These are phyloP conservation scores for Krasilnikovozyma curviuscula DNA, from an alignment of 768 basidiomycete genomes.

Conservation along the genomic window DNA sequence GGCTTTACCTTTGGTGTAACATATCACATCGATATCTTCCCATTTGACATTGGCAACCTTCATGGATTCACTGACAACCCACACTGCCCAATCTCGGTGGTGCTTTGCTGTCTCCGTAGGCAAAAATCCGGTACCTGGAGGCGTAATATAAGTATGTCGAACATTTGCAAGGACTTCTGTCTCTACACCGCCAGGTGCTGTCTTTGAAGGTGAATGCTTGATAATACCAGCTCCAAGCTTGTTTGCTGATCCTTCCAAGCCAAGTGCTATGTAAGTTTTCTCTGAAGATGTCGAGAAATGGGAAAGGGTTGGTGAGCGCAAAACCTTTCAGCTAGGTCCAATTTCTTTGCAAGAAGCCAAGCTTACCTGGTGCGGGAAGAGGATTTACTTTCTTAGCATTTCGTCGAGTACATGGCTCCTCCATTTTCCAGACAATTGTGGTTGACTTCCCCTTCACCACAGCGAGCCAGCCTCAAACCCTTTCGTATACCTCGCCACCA, in stretches of 20 bases:
- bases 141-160: slow-evolving; percentile 96
- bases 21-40: slow-evolving; percentile 76
- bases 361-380: too few species aligned
- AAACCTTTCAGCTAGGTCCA: too few species aligned
- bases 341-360: too few species aligned
- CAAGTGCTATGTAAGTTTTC: slow-evolving; percentile 48
- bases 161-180: slow-evolving; percentile 61
- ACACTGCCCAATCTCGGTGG: slow-evolving; percentile 78
- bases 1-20: slow-evolving; percentile 74
- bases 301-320: too few species aligned
- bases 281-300: too few species aligned
- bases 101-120: slow-evolving; percentile 89
- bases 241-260: slow-evolving; percentile 94
- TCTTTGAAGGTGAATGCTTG: slow-evolving; percentile 41
- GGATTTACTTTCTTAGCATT: too few species aligned
- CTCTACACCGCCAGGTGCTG: too few species aligned
- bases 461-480: too few species aligned
- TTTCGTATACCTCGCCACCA: too few species aligned
- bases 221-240: slow-evolving; percentile 90
- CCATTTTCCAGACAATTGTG: too few species aligned
- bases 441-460: too few species aligned
- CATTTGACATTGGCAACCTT: slow-evolving; percentile 47
- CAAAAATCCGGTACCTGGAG: slow-evolving; percentile 91
- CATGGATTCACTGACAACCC: slow-evolving; percentile 60
- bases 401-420: too few species aligned